These are phyloP conservation scores for Gymnopus androsaceus DNA, from an alignment of 1,284 basidiomycete species.

Conservation along the genomic window DNA sequence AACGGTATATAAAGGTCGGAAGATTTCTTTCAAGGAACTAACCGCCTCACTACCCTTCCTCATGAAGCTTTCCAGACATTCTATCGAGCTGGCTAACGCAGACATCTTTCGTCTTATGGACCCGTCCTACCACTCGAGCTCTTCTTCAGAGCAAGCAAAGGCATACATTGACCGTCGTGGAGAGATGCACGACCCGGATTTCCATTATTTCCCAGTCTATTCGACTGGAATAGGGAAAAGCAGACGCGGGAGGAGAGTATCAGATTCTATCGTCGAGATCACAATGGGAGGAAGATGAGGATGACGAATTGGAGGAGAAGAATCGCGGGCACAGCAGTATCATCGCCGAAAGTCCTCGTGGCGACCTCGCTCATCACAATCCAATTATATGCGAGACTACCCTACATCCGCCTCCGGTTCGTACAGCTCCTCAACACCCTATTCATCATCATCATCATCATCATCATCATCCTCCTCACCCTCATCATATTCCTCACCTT, in stretches of 20 bases:
- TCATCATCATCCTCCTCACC: not conserved
- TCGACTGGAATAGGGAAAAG: not conserved
- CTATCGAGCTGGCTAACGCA: not conserved
- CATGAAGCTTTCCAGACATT: slow-evolving; percentile 1
- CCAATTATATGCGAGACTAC: not conserved
- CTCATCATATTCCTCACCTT: not conserved
- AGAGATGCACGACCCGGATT: slow-evolving; percentile 8
- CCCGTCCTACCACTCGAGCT: not conserved
- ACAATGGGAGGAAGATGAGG: not conserved
- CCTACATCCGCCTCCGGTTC: not conserved
- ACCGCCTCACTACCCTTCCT: not conserved
- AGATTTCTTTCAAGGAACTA: not conserved
- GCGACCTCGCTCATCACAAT: not conserved
- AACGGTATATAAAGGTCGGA: not conserved
- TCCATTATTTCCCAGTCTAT: slow-evolving; percentile 1
- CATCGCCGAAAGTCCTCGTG: not conserved
- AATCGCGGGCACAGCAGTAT: not conserved
- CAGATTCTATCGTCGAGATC: not conserved
- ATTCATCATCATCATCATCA: not conserved
- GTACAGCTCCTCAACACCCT: not conserved
- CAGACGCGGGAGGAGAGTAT: slow-evolving; percentile 1
- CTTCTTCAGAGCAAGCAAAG: not conserved
- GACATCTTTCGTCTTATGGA: slow-evolving; percentile 8
- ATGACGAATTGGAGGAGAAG: not conserved
- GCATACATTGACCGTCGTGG: slow-evolving; percentile 1